Base-by-base conservation (phyloP, 2,329 filamentous ascomycete species). In the Akanthomyces dipterigenus region DNA sequence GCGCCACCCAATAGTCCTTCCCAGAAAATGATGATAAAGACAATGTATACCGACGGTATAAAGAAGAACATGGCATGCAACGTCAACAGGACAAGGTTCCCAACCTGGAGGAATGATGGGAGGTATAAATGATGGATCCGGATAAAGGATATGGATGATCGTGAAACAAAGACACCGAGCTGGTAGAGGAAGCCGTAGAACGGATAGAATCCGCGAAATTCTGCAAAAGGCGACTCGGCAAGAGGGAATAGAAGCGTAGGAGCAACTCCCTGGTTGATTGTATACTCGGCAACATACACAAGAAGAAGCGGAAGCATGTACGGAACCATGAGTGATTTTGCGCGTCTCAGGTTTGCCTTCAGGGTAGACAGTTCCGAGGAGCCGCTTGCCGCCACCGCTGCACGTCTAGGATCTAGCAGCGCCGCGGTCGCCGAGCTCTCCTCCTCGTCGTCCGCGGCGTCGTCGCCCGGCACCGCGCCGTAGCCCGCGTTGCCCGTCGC, bases 121-220 rank as follows among this genome's bases (percentile, higher is more conserved):
- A 90, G 67, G 70, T 98, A 98, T 1, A 98, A 82, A 54, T 85
- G 79, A 67, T 89, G 89, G 46, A 98, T 82, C 31, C 93, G 88
- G 66, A 96, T 72, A 72, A 96, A 96, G 0, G 93, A 91, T 1
- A 91, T 92, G 0, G 91, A 96, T 0, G 92, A 96, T 18, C 95
- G 88, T 0, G 93, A 96, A 67, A 98, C 84, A 76, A 98, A 98
- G 65, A 98, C 95, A 60, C 95, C 95, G 3, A 93, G 79, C 77
- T 99, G 93, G 74, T 99, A 98, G 64, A 98, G 88, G 62, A 96
- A 93, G 65, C 89, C 89, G 74, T 99, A 99, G 64, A 93, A 91
- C 0, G 93, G 93, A 70, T 99, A 99, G 73, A 97, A 98, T 36
- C 88, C 88, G 45, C 93, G 88, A 71, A 87, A 95, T 66, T 91